Evolutionary conservation across 345 rosid genomes (phyloP).

Genomic region (Eucalyptus rudis): DNA sequence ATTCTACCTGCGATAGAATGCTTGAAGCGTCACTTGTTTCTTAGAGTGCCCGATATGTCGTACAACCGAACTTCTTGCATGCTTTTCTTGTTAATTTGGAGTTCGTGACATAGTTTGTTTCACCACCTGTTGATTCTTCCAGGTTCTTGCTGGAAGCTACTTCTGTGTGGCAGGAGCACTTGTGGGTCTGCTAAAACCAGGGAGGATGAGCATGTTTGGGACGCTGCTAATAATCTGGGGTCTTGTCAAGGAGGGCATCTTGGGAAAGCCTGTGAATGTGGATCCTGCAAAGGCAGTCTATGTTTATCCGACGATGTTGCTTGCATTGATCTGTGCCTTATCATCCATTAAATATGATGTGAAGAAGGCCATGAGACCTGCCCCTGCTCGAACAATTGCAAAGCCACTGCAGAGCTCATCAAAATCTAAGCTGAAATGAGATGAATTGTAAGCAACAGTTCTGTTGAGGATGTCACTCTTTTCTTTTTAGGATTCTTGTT

Average conservation of each 20-base stretch:
- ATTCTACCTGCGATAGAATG: background rate
- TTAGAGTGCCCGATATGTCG: background rate
- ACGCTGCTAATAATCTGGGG: slow-evolving; percentile 81
- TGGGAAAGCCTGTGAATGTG: slow-evolving; percentile 57
- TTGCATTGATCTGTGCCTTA: slow-evolving; percentile 72
- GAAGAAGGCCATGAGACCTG: slow-evolving; percentile 54
- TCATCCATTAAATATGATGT: slow-evolving; percentile 71
- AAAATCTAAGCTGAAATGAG: slow-evolving; percentile 5
- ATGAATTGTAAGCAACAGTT: background rate
- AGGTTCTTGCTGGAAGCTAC: slow-evolving; percentile 97
- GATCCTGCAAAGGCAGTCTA: slow-evolving; percentile 60
- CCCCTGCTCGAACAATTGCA: slow-evolving; percentile 23
- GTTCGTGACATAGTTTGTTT: background rate
- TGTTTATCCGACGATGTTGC: slow-evolving; percentile 74
- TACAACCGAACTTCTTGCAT: background rate
- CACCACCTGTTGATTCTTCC: background rate
- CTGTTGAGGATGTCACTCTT: background rate
- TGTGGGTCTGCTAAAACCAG: slow-evolving; percentile 68
- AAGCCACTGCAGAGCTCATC: background rate
- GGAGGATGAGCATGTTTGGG: slow-evolving; percentile 97
- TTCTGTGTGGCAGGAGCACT: slow-evolving; percentile 85
- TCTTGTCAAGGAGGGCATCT: slow-evolving; percentile 83
- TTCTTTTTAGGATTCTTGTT: background rate
- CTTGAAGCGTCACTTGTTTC: background rate
- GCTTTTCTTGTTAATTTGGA: background rate